Conservation (phyloP, 352 stramenopile species). For the Saprolegnia parasitica region DNA sequence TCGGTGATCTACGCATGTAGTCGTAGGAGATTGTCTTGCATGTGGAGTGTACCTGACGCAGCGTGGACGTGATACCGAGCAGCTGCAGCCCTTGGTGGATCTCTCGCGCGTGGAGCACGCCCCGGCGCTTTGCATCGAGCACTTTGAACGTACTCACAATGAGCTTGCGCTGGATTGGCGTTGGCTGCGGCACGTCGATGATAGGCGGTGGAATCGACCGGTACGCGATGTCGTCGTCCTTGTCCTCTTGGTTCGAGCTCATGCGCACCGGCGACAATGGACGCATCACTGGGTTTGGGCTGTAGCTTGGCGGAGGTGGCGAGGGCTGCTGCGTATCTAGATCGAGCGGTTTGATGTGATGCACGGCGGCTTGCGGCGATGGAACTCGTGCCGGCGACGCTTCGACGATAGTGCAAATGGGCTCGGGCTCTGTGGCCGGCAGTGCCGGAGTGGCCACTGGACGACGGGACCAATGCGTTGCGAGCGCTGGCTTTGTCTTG, state of each 20-base stretch:
- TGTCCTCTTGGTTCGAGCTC: constrained; percentile 23
- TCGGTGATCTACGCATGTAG: constrained; percentile 13
- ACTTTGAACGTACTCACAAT: constrained; percentile 21
- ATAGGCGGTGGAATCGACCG: constrained; percentile 16
- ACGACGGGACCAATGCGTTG: not conserved
- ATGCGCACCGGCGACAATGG: not conserved
- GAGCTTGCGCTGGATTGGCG: not conserved
- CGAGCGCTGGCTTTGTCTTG: not conserved
- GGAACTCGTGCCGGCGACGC: not conserved
- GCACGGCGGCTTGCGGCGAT: not conserved
- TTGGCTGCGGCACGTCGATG: not conserved
- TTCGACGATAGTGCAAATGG: not conserved
- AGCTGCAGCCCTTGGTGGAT: constrained; percentile 26
- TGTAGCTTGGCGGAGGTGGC: not conserved
- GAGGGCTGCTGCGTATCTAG: not conserved
- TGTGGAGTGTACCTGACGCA: not conserved
- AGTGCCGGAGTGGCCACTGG: not conserved
- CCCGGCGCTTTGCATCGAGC: constrained; percentile 13
- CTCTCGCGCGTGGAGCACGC: constrained; percentile 7
- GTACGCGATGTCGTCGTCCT: constrained; percentile 19
- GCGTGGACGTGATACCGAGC: constrained; percentile 5
- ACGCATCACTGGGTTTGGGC: not conserved
- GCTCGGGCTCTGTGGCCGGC: not conserved
- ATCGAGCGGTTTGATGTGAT: too few relatives aligned
- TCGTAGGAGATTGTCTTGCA: not conserved